These are phyloP conservation scores for Haplosporangium sp. DNA, from an alignment of 371 early-diverging fungal species.

Conservation along the genomic window DNA sequence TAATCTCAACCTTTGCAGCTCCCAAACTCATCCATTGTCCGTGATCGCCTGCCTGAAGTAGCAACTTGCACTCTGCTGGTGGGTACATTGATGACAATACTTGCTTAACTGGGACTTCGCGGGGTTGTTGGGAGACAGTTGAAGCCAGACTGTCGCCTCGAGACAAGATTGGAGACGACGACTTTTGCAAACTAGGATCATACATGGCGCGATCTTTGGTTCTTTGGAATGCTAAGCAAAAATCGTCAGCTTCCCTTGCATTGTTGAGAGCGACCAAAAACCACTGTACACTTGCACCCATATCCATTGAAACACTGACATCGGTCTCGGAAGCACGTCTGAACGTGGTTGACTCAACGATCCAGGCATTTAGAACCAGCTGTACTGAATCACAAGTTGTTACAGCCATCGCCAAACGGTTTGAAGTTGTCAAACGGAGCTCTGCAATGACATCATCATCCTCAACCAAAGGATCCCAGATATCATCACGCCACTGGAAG, in stretches of 20 bases:
- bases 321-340: constrained; percentile 51
- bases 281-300: constrained; percentile 54
- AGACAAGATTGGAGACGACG: constrained; percentile 34
- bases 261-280: constrained; percentile 48
- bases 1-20: constrained; percentile 37
- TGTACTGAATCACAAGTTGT: constrained; percentile 38
- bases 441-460: constrained; percentile 49
- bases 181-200: constrained; percentile 49
- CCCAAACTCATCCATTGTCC: constrained; percentile 55
- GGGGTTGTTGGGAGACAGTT: constrained; percentile 19
- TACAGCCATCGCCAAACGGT: constrained; percentile 54
- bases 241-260: constrained; percentile 47
- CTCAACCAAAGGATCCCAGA: constrained; percentile 53
- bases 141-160: constrained; percentile 51
- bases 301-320: constrained; percentile 54
- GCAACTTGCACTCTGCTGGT: constrained; percentile 48
- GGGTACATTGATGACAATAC: constrained; percentile 44
- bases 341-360: constrained; percentile 52
- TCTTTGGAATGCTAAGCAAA: constrained; percentile 48
- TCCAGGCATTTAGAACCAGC: constrained; percentile 57
- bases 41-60: constrained; percentile 54
- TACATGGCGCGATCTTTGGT: constrained; percentile 56
- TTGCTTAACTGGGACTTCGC: constrained; percentile 41
- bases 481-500: constrained; percentile 54
- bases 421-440: constrained; percentile 48